Base-by-base conservation (phyloP, 2,329 filamentous ascomycete species). In the Apiospora marii region DNA sequence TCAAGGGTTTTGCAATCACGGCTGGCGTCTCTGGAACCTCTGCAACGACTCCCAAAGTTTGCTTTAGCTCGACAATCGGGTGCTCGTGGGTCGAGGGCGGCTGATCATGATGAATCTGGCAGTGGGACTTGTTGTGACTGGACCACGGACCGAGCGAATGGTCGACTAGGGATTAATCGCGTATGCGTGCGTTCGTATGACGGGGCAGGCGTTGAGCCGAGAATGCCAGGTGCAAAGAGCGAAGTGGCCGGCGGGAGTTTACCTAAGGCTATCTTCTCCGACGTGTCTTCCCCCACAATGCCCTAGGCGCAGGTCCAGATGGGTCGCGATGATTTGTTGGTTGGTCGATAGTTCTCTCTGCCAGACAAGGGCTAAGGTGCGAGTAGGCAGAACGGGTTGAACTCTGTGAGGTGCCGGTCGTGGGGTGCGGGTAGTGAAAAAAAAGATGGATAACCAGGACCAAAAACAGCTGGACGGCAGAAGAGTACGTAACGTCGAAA, bases 21-120 rank as follows among this genome's bases (percentile, higher is more conserved):
- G 34, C 67, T 73, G 24, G 48, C 53, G 61, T 64, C 61, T 49
- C 70, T 30, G 53, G 37, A 70, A 48, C 41, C 70, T 70, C 69
- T 73, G 44, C 72, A 46, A 72, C 72, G 48, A 51, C 64, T 49
- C 53, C 49, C 68, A 70, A 69, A 58, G 64, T 53, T 53, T 72
- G 72, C 48, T 73, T 72, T 72, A 72, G 70, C 64, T 73, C 51
- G 72, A 49, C n/a, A 48, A 64, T 64, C 44, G 49, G 24, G 49
- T 72, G 61, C 58, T 69, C 68, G 49, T 70, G 49, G 68, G 67
- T 73, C 51, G 70, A 71, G 58, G 61, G 46, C 70, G 58, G 61
- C 51, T 72, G 72, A 72, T 53, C 72, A 73, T 73, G 68, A 58
- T 73, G 70, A 51, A 48, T 58, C 48, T 53, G 68, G 30, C n/a